Conservation (phyloP, 768 basidiomycete genomes). For the Phaffia australis region DNA sequence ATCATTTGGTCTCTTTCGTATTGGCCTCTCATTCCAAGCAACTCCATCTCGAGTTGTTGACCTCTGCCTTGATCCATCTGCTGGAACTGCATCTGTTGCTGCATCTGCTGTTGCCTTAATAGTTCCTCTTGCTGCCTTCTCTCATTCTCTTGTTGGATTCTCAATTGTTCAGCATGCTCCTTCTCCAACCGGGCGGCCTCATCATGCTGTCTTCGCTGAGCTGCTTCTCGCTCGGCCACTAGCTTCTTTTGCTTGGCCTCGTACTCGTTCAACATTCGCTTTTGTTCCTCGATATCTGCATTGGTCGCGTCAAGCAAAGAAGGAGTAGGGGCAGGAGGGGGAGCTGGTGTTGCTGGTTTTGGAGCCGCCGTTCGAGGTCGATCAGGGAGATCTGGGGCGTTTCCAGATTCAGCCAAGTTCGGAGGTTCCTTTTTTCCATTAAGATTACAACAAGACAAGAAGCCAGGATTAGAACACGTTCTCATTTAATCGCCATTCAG, state of each 20-base stretch:
- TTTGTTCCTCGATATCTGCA: constrained; percentile 74
- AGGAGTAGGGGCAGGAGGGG: constrained; percentile 61
- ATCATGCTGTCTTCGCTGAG: constrained; percentile 69
- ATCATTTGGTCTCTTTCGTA: constrained; percentile 97
- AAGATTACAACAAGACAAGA: not conserved
- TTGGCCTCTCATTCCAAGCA: constrained; percentile 87
- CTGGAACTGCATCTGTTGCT: constrained; percentile 57
- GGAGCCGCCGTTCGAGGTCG: constrained; percentile 50
- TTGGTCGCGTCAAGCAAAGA: constrained; percentile 52
- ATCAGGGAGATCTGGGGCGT: constrained; percentile 74
- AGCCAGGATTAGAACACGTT: not conserved
- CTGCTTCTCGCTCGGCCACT: constrained; percentile 65
- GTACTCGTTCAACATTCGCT: constrained; percentile 86
- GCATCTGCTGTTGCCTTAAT: constrained; percentile 57
- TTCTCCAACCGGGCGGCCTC: constrained; percentile 64
- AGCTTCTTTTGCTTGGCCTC: constrained; percentile 88
- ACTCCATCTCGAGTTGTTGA: constrained; percentile 74
- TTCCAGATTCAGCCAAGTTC: constrained; percentile 73
- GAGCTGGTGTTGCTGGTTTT: constrained; percentile 33
- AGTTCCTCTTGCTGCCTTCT: constrained; percentile 80
- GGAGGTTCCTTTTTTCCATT: constrained; percentile 68
- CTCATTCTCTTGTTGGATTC: constrained; percentile 76
- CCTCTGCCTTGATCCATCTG: constrained; percentile 52
- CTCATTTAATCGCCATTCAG: not conserved
- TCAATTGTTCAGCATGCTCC: constrained; percentile 83